Percentiles rank a stretch among this genome's conserved stretches.
Conservation (phyloP, 345 rosid genomes). For the Tarenaya hassleriana region DNA sequence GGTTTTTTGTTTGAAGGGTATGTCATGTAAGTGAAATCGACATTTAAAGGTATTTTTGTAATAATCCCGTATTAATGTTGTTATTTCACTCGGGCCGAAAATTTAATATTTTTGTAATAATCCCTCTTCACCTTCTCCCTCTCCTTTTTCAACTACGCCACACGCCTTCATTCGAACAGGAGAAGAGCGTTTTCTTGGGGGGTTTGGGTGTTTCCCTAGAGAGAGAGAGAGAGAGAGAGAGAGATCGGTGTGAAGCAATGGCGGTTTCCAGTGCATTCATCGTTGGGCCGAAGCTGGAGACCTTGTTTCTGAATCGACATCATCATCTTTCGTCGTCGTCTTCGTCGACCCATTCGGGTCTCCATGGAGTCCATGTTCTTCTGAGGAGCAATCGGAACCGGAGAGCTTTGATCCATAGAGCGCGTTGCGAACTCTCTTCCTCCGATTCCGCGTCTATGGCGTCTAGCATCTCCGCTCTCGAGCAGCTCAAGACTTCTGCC, state of each 20-base stretch:
- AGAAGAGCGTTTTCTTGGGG: slow-evolving; percentile 13
- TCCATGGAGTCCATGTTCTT: slow-evolving; percentile 17
- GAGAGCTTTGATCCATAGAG: slow-evolving; percentile 16
- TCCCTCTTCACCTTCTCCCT: background rate
- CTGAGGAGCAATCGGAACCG: slow-evolving; percentile 19
- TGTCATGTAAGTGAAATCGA: too few species aligned
- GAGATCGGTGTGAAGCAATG: slow-evolving; percentile 24
- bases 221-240: slow-evolving; percentile 1
- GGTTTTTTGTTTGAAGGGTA: too few species aligned
- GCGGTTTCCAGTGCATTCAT: slow-evolving; percentile 41
- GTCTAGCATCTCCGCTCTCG: slow-evolving; percentile 51
- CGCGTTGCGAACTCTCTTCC: slow-evolving; percentile 26
- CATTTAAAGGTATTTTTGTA: too few species aligned
- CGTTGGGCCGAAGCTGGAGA: slow-evolving; percentile 40
- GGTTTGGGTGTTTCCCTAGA: slow-evolving; percentile 17
- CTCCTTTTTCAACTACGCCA: background rate
- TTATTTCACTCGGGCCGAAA: too few species aligned
- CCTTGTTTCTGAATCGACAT: slow-evolving; percentile 34
- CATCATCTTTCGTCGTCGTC: slow-evolving; percentile 15
- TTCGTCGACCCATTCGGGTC: slow-evolving; percentile 19
- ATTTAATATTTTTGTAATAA: too few species aligned
- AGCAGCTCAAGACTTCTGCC: slow-evolving; percentile 63
- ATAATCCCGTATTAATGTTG: too few species aligned
- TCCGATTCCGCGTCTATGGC: slow-evolving; percentile 25
- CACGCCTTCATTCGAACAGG: too few species aligned